Base-by-base conservation (phyloP, 2,329 filamentous ascomycete species). In the Samsoniella hepiali region DNA sequence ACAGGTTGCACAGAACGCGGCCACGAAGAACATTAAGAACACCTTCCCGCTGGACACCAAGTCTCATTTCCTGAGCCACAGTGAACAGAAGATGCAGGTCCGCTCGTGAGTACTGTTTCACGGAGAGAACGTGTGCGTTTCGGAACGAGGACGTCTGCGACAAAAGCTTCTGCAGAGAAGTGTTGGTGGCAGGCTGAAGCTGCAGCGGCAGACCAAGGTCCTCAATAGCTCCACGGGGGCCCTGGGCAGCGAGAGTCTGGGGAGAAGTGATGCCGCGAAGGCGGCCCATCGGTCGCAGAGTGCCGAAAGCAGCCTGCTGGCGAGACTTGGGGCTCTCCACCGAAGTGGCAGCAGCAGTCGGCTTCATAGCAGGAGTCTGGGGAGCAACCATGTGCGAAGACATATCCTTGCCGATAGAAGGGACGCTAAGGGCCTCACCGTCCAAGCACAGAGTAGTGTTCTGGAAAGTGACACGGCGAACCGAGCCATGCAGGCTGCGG, bases 1-100 rank as follows among this genome's bases (percentile, higher is more conserved):
- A 99, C 80, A 99, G 87, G 2, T 91, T 95, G 78, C 90, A 92
- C 44, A 99, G 84, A 13, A 99, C 86, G 53, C 91, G 88, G 34
- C 93, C 93, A 71, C 90, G 91, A 66, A 99, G 86, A 63, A 96
- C 84, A 72, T 95, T 89, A 58, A 99, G 83, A 36, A 95, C 90
- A 65, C 95, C 95, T 71, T 96, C 90, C 57, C 93, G 89, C 79
- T 98, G 91, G 36, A 97, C 95, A 61, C 93, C 93, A 22, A 97
- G 85, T 36, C 94, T 91, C 93, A 99, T 98, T 79, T 99, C 95
- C 76, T 97, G 92, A 1, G 95, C 95, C 57, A 99, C 91, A 8
- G 94, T 96, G 82, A 99, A 98, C 56, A 99, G 86, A 65, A 96
- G 79, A 76, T 98, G 95, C 57, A 99, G 84, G 72, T 99, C 94